Evolutionary conservation across 768 basidiomycete genomes (phyloP).

Genomic region (Lactifluus hygrophoroides): DNA sequence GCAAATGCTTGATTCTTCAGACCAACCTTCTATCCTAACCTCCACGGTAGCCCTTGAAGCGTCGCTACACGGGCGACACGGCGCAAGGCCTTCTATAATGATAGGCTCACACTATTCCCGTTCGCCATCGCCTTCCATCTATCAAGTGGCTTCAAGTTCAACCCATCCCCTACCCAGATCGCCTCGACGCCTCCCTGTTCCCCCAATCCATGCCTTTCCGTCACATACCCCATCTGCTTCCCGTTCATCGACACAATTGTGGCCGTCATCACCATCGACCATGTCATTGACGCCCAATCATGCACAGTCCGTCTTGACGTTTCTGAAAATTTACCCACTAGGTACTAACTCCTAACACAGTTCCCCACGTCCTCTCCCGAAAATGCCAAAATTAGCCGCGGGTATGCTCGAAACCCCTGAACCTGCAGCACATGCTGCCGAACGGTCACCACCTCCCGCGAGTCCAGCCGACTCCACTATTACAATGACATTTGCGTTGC

Average conservation of each 20-base stretch:
- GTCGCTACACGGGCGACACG: not conserved
- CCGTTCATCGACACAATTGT: not conserved
- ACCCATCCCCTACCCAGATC: not conserved
- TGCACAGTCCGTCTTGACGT: not conserved
- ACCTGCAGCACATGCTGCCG: not conserved
- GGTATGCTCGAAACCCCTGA: not conserved
- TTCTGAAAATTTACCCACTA: not conserved
- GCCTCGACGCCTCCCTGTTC: slow-evolving; percentile 4
- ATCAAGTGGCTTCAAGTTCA: not conserved
- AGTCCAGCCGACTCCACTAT: not conserved
- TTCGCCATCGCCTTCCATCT: not conserved
- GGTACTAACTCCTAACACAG: not conserved
- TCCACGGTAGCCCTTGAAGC: not conserved
- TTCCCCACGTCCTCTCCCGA: slow-evolving; percentile 5
- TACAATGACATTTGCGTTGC: not conserved
- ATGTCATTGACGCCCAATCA: not conserved
- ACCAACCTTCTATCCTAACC: not conserved
- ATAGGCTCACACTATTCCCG: not conserved
- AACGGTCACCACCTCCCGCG: not conserved
- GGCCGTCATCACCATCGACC: not conserved
- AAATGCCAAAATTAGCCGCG: not conserved
- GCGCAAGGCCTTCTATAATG: not conserved
- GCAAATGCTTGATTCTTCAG: too few relatives aligned
- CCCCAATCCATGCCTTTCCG: not conserved
- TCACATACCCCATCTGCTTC: not conserved